Evolutionary conservation across 495 filamentous ascomycete genomes (phyloP), one percentile per base, ranked within the genome.

Genomic region (Pyrenula massariospora): DNA sequence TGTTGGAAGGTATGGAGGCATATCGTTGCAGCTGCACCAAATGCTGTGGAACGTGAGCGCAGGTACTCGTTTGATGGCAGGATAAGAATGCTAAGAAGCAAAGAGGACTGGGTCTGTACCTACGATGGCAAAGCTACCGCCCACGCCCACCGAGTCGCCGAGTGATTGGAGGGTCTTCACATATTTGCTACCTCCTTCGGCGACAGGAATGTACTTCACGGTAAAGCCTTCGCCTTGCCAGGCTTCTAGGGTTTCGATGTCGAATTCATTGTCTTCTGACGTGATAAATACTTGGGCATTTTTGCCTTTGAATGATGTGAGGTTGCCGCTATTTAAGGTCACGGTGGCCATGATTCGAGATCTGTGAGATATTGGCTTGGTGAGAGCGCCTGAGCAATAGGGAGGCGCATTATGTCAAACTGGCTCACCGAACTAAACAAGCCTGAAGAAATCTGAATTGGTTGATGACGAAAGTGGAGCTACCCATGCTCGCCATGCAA

Each of bases 201-300:
- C 71, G 59, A 82, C 72, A 0, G 83, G 76, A 0, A 87, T 52
- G 59, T 88, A 88, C 1, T 73, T 64, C 2, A 84, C 81, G 25
- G 79, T 67, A 65, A 87, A 88, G 12, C 84, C 85, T 60, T 89
- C 85, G 54, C 79, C 78, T 24, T 72, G 71, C 85, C 84, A 88
- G 24, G 75, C 72, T 19, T 72, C 69, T 24, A 85, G 56, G 0
- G 76, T 80, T 3, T 77, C 64, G 5, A 65, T 55, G 61, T 87
- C 84, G 59, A 87, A 88, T 2, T 84, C 82, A 0, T 71, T 68
- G 12, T 68, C 70, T 60, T 88, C 84, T 3, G 84, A 74, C 0
- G 84, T 83, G 49, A 88, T 68, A 61, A 83, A 83, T n/a, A 88
- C 62, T 15, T 74, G 73, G 2, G 80, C 79, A n/a, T 76, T 73